phyloP scores from a whole-genome alignment of 2,329 filamentous ascomycete genomes.

The Xylariaceae sp. region DNA sequence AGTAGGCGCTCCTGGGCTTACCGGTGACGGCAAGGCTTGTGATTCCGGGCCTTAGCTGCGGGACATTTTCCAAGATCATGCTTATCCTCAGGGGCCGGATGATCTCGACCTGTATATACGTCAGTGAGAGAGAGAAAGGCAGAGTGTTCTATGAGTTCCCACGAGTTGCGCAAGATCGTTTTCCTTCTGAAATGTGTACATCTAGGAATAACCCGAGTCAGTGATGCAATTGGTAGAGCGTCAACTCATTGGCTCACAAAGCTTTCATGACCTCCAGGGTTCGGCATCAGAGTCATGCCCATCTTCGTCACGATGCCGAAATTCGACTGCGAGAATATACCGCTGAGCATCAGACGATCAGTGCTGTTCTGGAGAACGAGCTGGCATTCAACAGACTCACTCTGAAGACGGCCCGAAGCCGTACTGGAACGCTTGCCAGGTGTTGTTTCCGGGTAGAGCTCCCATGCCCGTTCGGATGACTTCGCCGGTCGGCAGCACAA shows the following conservation, averaged over 20 bases:
- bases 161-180: constrained; percentile 44
- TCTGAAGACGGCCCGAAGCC: constrained; percentile 35
- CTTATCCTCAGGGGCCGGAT: constrained; percentile 40
- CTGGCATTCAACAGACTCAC: constrained; percentile 13
- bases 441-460: constrained; percentile 32
- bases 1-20: constrained; percentile 29
- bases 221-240: neutral
- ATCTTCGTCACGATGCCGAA: constrained; percentile 50
- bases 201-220: constrained; percentile 30
- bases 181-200: constrained; percentile 41
- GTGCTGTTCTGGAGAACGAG: neutral
- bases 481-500: constrained; percentile 38
- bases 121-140: too few species aligned
- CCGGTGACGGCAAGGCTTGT: constrained; percentile 32
- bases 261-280: constrained; percentile 43
- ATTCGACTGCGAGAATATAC: constrained; percentile 46
- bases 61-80: constrained; percentile 35
- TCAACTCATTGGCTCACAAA: constrained; percentile 21
- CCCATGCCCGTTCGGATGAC: constrained; percentile 39
- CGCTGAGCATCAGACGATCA: constrained; percentile 19
- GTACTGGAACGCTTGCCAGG: constrained; percentile 38
- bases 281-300: constrained; percentile 49
- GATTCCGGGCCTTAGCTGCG: constrained; percentile 31
- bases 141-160: too few species aligned
- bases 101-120: constrained; percentile 42